phyloP scores from a whole-genome alignment of 1,284 basidiomycete genomes.

The Erythrobasidium hasegawianum region DNA sequence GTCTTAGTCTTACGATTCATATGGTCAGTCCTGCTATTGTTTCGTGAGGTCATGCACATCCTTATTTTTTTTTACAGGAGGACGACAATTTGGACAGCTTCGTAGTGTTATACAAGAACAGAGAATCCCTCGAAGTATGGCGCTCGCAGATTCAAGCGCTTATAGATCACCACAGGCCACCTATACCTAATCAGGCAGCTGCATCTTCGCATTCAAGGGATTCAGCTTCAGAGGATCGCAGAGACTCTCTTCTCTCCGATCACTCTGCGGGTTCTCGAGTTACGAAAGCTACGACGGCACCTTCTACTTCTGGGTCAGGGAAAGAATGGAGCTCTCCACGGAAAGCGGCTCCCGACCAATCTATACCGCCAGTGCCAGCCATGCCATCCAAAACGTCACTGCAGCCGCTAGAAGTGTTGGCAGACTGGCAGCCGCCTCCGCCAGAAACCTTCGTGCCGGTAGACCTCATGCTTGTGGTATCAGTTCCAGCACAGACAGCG shows the following conservation, averaged over 20 bases:
- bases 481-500: slow-evolving; percentile 65
- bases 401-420: slow-evolving; percentile 2
- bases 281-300: slow-evolving; percentile 34
- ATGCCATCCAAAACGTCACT: slow-evolving; percentile 52
- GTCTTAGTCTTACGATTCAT: slow-evolving; percentile 70
- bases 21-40: slow-evolving; percentile 25
- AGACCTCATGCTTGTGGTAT: slow-evolving; percentile 87
- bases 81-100: slow-evolving; percentile 88
- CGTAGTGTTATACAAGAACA: slow-evolving; percentile 87
- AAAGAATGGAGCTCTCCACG: neutral
- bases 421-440: slow-evolving; percentile 22
- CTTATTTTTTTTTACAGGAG: slow-evolving; percentile 12
- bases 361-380: slow-evolving; percentile 23
- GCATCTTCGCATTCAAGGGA: slow-evolving; percentile 3
- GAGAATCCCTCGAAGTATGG: slow-evolving; percentile 84
- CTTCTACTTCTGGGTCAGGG: slow-evolving; percentile 26
- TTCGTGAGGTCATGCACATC: neutral
- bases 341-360: slow-evolving; percentile 4
- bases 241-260: slow-evolving; percentile 36
- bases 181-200: slow-evolving; percentile 35
- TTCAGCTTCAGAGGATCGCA: slow-evolving; percentile 53
- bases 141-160: slow-evolving; percentile 69
- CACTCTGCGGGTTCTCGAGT: slow-evolving; percentile 52
- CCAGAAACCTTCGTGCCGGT: slow-evolving; percentile 59
- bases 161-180: slow-evolving; percentile 57